phyloP scores from a whole-genome alignment of 306 rosid species.

The Pterocarpus macrocarpus region DNA sequence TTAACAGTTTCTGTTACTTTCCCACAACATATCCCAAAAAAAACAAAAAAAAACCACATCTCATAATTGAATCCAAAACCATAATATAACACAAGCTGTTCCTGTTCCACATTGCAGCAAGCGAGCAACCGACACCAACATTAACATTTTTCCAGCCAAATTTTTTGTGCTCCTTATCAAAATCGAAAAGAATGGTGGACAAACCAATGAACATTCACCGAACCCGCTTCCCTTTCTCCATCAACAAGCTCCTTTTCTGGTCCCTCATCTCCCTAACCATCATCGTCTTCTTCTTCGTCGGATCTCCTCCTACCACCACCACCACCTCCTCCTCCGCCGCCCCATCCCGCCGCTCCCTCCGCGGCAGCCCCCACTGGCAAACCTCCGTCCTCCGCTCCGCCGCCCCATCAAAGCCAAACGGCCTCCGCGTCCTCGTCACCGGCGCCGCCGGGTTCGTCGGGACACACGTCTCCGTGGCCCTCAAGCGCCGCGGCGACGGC shows the following conservation, averaged over 20 bases:
- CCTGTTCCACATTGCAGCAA: neutral
- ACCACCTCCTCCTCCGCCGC: neutral
- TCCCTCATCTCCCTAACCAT: slow-evolving; percentile 22
- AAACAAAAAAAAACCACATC: too few species aligned
- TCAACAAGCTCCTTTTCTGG: slow-evolving; percentile 42
- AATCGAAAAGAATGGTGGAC: neutral
- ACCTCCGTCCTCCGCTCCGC: slow-evolving; percentile 5
- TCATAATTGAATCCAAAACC: neutral
- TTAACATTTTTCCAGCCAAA: neutral
- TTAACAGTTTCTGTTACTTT: neutral
- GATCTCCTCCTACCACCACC: slow-evolving; percentile 25
- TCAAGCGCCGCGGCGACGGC: slow-evolving; percentile 52
- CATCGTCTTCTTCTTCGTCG: slow-evolving; percentile 18
- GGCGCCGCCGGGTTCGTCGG: slow-evolving; percentile 63
- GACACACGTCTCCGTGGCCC: slow-evolving; percentile 47
- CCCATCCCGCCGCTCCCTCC: slow-evolving; percentile 46
- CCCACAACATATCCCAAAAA: neutral
- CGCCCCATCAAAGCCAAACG: neutral
- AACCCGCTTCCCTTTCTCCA: slow-evolving; percentile 42
- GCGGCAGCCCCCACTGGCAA: slow-evolving; percentile 42
- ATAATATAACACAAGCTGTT: neutral
- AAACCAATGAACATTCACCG: slow-evolving; percentile 38
- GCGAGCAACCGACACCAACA: neutral
- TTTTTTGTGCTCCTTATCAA: neutral
- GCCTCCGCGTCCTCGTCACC: slow-evolving; percentile 43